These are phyloP conservation scores for Cardamine chenopodiifolia DNA, from an alignment of 345 rosid genomes.

Conservation along the genomic window DNA sequence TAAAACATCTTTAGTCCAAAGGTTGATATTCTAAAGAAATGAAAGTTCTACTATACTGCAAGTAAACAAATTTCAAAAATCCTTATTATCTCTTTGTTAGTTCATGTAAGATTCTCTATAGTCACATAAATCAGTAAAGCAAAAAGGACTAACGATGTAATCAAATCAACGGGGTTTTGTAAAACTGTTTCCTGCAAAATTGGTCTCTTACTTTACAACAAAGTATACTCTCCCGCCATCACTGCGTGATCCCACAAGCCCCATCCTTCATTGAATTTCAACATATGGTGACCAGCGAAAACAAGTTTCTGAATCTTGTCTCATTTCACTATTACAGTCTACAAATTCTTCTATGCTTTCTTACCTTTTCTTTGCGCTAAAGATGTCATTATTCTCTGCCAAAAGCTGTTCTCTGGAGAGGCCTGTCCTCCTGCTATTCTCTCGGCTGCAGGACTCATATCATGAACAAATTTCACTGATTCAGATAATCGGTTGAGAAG, in stretches of 20 bases:
- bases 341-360: neutral
- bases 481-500: slow-evolving; percentile 71
- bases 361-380: slow-evolving; percentile 36
- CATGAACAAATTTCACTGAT: slow-evolving; percentile 63
- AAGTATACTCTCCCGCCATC: neutral
- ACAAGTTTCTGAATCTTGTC: neutral
- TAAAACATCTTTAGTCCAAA: neutral
- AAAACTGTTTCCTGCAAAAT: slow-evolving; percentile 7
- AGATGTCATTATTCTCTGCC: slow-evolving; percentile 46
- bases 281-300: neutral
- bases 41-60: neutral
- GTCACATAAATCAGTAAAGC: neutral
- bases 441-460: slow-evolving; percentile 58
- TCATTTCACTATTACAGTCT: neutral
- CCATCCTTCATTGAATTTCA: neutral
- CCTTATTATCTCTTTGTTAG: neutral
- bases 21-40: neutral
- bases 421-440: slow-evolving; percentile 37
- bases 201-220: slow-evolving; percentile 15
- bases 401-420: slow-evolving; percentile 33
- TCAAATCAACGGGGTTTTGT: slow-evolving; percentile 6
- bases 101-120: slow-evolving; percentile 11
- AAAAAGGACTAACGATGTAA: neutral
- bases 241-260: slow-evolving; percentile 1
- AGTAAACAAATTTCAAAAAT: neutral